Percentiles rank a stretch among this genome's conserved stretches.
These are phyloP conservation scores for Platanthera zijinensis DNA, from an alignment of 106 monocot genomes.

Conservation along the genomic window DNA sequence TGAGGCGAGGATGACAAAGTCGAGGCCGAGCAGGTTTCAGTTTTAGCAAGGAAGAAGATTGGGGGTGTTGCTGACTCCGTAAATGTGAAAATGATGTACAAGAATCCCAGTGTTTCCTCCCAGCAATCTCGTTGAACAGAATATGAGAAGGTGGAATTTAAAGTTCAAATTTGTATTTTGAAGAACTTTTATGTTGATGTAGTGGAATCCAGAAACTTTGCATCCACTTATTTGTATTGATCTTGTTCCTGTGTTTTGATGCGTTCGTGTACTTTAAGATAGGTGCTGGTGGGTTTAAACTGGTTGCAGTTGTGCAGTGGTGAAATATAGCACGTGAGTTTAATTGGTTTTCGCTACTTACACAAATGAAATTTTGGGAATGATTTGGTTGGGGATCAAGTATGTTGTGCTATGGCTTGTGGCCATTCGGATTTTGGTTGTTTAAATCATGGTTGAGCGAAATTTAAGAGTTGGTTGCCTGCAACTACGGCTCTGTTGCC, in stretches of 20 bases:
- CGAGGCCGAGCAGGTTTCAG: conserved; percentile 59
- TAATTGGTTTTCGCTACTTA: no score
- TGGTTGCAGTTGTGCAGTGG: no score
- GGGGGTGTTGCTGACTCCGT: background rate
- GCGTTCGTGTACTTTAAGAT: background rate
- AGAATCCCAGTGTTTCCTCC: background rate
- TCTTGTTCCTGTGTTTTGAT: background rate
- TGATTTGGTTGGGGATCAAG: no score
- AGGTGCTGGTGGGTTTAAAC: no score
- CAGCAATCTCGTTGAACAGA: background rate
- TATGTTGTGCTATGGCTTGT: no score
- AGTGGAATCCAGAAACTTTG: background rate
- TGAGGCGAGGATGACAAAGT: conserved; percentile 49
- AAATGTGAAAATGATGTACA: background rate
- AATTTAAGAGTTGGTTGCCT: no score
- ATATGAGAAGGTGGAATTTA: background rate
- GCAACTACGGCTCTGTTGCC: no score
- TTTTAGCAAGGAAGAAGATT: conserved; percentile 22
- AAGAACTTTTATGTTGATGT: background rate
- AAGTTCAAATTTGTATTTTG: no score
- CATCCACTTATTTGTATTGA: background rate
- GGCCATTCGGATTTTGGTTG: no score
- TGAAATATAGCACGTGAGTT: no score
- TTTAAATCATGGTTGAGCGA: no score
- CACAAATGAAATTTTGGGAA: no score